phyloP scores from a whole-genome alignment of 805 yeast species.

The Ogataea pini region DNA sequence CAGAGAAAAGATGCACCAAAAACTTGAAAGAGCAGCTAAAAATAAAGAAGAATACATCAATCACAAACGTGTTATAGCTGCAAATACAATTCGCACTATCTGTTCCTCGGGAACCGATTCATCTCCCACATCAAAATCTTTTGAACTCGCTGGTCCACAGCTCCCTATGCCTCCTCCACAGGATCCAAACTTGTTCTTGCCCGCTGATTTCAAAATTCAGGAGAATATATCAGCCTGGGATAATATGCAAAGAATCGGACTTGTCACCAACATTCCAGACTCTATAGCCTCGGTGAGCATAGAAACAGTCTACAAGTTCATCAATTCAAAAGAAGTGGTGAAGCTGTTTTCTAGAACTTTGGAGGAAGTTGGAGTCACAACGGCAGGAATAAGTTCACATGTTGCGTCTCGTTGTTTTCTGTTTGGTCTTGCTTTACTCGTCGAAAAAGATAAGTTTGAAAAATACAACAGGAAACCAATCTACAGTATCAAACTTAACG shows the following conservation, averaged over 20 bases:
- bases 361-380: constrained; percentile 8
- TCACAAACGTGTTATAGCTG: constrained; percentile 22
- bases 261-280: constrained; percentile 15
- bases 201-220: constrained; percentile 8
- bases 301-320: constrained; percentile 18
- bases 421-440: constrained; percentile 18
- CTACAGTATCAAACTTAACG: constrained; percentile 15
- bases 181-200: constrained; percentile 2
- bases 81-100: constrained; percentile 19
- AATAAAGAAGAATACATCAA: constrained; percentile 19
- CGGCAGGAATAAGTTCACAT: constrained; percentile 7
- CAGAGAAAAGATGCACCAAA: constrained; percentile 14
- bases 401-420: constrained; percentile 19
- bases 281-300: constrained; percentile 10
- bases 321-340: constrained; percentile 14
- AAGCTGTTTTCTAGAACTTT: constrained; percentile 12
- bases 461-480: constrained; percentile 17
- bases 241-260: constrained; percentile 12
- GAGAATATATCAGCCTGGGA: constrained; percentile 10
- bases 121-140: not conserved
- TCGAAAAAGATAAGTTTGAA: constrained; percentile 21
- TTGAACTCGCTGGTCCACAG: not conserved
- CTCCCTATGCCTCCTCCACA: constrained; percentile 1
- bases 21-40: constrained; percentile 19
- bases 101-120: constrained; percentile 10